Percentiles rank a stretch among this genome's conserved stretches.
phyloP scores from a whole-genome alignment of 2,329 filamentous ascomycete species.

The Talaromyces sp. region DNA sequence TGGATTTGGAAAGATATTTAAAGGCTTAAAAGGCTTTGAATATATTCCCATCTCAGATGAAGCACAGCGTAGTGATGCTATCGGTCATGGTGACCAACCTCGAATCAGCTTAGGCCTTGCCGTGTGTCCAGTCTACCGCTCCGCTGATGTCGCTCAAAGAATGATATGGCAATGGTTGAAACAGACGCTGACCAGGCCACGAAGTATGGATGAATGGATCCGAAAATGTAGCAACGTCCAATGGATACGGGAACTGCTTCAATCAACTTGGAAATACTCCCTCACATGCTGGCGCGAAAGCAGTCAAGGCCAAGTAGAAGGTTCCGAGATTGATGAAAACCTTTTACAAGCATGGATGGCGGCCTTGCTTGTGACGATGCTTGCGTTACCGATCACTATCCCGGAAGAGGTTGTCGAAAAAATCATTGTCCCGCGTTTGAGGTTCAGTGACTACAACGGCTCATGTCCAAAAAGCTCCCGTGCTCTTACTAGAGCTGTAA shows the following conservation, averaged over 20 bases:
- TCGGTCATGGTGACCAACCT: neutral
- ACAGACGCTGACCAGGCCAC: neutral
- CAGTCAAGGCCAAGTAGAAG: neutral
- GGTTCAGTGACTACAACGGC: neutral
- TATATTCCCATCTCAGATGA: neutral
- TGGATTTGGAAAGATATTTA: constrained; percentile 3
- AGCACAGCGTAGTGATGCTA: neutral
- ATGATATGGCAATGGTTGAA: constrained; percentile 1
- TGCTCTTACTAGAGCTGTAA: constrained; percentile 15
- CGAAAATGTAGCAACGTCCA: neutral
- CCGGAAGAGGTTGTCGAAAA: neutral
- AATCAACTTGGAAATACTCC: constrained; percentile 3
- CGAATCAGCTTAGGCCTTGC: neutral
- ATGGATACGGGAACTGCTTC: constrained; percentile 8
- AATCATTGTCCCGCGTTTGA: neutral
- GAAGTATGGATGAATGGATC: constrained; percentile 3
- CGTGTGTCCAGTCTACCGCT: neutral
- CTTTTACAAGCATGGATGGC: constrained; percentile 14
- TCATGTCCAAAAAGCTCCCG: constrained; percentile 3
- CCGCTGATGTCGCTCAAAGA: too few relatives aligned
- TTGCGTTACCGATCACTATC: constrained; percentile 13
- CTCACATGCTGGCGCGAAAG: neutral
- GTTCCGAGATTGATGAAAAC: neutral
- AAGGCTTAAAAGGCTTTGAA: constrained; percentile 1
- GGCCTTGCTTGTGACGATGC: constrained; percentile 8